Conservation (phyloP, 2,329 filamentous ascomycete species). For the Sclerotinia trifoliorum region DNA sequence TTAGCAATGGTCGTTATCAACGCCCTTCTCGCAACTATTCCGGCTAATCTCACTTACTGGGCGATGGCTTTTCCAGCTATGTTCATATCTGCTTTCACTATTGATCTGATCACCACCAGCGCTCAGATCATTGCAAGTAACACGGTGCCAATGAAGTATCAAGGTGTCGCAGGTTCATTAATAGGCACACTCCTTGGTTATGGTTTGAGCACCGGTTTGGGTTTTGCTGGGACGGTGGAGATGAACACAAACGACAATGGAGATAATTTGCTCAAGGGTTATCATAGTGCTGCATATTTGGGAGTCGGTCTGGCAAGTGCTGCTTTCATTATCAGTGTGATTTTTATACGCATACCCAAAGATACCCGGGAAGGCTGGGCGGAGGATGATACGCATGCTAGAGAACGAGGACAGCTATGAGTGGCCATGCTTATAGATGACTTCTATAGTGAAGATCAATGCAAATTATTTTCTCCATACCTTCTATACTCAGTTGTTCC, state of each 20-base stretch:
- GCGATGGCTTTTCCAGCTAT: conserved; percentile 45
- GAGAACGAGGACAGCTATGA: not conserved
- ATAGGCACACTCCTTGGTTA: conserved; percentile 47
- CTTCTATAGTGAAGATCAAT: not conserved
- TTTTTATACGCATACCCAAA: conserved; percentile 45
- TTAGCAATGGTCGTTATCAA: conserved; percentile 37
- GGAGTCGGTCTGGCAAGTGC: conserved; percentile 41
- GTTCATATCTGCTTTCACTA: conserved; percentile 43
- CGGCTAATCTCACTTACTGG: conserved; percentile 48
- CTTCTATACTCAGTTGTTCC: not conserved
- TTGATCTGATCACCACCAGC: conserved; percentile 51
- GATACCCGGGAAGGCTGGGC: conserved; percentile 43
- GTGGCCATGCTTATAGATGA: not conserved
- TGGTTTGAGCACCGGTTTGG: conserved; percentile 45
- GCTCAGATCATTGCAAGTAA: conserved; percentile 56
- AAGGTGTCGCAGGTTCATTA: conserved; percentile 51
- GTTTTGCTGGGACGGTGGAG: conserved; percentile 46
- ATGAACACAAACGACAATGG: conserved; percentile 26
- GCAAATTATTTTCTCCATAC: not conserved
- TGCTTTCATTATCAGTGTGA: conserved; percentile 41
- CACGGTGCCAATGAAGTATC: conserved; percentile 46
- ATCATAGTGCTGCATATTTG: conserved; percentile 46
- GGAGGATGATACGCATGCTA: conserved; percentile 22
- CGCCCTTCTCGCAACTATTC: conserved; percentile 47
- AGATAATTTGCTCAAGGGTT: conserved; percentile 38